phyloP scores from a whole-genome alignment of 2,329 filamentous ascomycete genomes.

The Boeremia lycopersici region DNA sequence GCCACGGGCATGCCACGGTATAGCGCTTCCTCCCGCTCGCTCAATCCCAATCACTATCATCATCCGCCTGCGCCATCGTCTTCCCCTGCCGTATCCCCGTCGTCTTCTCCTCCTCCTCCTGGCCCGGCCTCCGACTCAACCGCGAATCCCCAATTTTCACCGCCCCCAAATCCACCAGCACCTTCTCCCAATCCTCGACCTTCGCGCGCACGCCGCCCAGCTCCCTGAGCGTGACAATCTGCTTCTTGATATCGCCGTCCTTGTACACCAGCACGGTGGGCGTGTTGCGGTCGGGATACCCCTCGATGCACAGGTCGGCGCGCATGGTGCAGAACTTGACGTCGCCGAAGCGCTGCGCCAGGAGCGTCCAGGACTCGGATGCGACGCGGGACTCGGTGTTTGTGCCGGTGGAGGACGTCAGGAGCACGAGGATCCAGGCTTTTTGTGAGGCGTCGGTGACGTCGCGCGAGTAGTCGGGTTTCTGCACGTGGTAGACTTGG shows the following conservation, averaged over 20 bases:
- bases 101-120: conserved; percentile 57
- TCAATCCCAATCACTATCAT: conserved; percentile 63
- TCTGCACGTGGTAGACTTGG: conserved; percentile 90
- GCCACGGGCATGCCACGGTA: neutral
- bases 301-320: conserved; percentile 91
- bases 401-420: conserved; percentile 76
- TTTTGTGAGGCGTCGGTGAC: conserved; percentile 88
- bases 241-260: conserved; percentile 88
- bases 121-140: conserved; percentile 66
- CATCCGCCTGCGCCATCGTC: conserved; percentile 55
- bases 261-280: conserved; percentile 92
- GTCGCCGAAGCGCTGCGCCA: conserved; percentile 85
- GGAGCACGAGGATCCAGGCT: conserved; percentile 72
- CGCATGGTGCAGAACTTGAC: conserved; percentile 98
- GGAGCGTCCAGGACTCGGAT: conserved; percentile 82
- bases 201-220: conserved; percentile 64
- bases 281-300: conserved; percentile 93
- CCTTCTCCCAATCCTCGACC: conserved; percentile 70
- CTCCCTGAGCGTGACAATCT: conserved; percentile 86
- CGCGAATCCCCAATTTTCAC: conserved; percentile 79
- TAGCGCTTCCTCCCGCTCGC: neutral
- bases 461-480: conserved; percentile 88
- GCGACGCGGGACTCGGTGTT: conserved; percentile 87
- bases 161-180: conserved; percentile 83
- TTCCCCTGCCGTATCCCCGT: conserved; percentile 54